Evolutionary conservation across 2,329 filamentous ascomycete genomes (phyloP), one percentile per base, ranked within the genome.

Genomic region (Bipolaris zeicola): DNA sequence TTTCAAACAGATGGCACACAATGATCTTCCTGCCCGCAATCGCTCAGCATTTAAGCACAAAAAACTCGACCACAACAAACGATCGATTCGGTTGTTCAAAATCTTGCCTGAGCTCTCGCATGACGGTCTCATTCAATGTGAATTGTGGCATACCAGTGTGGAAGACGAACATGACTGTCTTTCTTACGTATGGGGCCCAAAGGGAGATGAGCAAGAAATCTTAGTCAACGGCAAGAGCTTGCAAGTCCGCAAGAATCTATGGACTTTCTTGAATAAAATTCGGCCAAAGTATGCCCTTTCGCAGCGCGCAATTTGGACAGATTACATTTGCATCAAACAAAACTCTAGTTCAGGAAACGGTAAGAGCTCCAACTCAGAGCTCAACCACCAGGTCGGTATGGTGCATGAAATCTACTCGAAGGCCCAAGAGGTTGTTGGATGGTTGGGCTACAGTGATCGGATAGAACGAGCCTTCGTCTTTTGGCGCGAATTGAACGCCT

Each of bases 271-370:
- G 26, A 1, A 44, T 1, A n/a, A 52, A 11, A 53, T 53, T 10
- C 46, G 38, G 22, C 33, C 4, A 18, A 24, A 41, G 13, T 41
- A 24, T 7, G 22, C 38, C 1, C 6, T 22, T 41, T 41, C 38
- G 14, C 24, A 20, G 20, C 31, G 14, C 11, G 46, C 20, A 5
- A 46, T 58, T 10, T 68, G 71, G 72, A 63, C 63, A 3, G 74
- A 75, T 48, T 63, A 62, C 0, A 18, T 76, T 5, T 74, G 65
- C 44, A 72, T 75, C n/a, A 55, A 74, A 28, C 26, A 28, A 28
- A 28, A 28, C 8, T 28, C 26, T 28, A 7, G 8, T 28, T 10
- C 26, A 10, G 26, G 2, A 10, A 7, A 10, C 26, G 8, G 3
- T 28, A 28, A 28, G 26, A 28, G 26, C 26, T 28, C 26, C 7